Evolutionary conservation across 2,329 filamentous ascomycete species (phyloP), one percentile per base, ranked within the genome.

Genomic region (Colletotrichum truncatum): DNA sequence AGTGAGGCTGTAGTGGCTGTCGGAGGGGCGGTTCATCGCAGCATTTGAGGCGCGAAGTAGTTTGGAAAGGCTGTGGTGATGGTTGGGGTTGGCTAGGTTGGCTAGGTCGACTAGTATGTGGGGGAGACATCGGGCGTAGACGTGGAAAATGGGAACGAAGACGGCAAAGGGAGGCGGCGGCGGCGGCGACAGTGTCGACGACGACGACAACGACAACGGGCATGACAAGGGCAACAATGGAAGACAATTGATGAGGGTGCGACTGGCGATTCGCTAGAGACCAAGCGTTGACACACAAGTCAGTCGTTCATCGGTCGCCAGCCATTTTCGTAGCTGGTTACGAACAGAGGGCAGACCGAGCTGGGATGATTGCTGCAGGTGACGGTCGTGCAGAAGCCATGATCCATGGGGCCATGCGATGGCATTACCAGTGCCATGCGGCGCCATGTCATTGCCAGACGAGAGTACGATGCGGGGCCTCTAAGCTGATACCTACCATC

Each of bases 361-460:
- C 63, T 39, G 49, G 57, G 57, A 46, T 66, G 36, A 36, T 21
- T 63, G 49, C 57, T 56, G 63, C 43, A 66, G 36, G 28, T 18
- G 41, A 23, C 21, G 43, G 21, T 51, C 32, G 21, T 56, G 51
- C 43, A 51, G 34, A 25, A 56, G 32, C 49, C 63, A 51, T 62
- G 63, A 56, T 63, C 43, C 63, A 65, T 63, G 58, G 51, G 63
- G 63, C 57, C 43, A 56, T 62, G 57, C 41, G 49, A 61, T 39
- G 28, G 23, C 32, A 18, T 41, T 34, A 41, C 48, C 41, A 32
- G 16, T 41, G 34, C 48, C 62, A 65, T 64, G 55, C 61, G 49
- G 28, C 30, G 43, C 49, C 49, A 55, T 43, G 49, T 62, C 43
- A 45, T 49, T 55, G 49, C 36, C 9, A 38, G 56, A 59, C n/a